These are phyloP conservation scores for Pseudomicrostroma phylloplanum DNA, from an alignment of 1,284 basidiomycete genomes.

Conservation along the genomic window DNA sequence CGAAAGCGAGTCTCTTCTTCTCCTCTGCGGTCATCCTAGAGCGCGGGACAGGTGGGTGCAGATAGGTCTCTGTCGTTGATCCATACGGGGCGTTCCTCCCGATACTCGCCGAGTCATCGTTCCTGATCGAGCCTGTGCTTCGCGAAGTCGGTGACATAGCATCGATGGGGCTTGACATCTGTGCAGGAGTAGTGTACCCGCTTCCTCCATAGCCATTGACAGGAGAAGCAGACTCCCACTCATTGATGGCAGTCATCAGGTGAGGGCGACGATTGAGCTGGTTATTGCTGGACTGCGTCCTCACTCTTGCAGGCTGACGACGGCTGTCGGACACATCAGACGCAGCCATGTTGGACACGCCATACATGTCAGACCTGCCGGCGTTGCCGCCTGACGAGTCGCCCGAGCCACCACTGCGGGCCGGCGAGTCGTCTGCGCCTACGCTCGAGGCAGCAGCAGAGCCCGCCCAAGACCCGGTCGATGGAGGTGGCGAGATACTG, in stretches of 20 bases:
- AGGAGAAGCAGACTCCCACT: conserved; percentile 27
- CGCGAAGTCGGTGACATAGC: background rate
- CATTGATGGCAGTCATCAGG: conserved; percentile 42
- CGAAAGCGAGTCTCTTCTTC: conserved; percentile 13
- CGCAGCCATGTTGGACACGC: background rate
- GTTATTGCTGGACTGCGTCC: background rate
- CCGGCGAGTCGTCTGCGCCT: background rate
- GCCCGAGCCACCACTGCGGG: background rate
- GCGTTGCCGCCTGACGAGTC: background rate
- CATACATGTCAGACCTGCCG: background rate
- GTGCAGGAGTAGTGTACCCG: background rate
- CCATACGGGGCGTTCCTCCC: conserved; percentile 42
- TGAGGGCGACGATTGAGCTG: conserved; percentile 17
- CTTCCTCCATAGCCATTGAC: background rate
- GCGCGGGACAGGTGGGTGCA: conserved; percentile 28
- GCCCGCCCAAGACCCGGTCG: background rate
- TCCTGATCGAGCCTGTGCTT: background rate
- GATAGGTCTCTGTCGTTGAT: conserved; percentile 20
- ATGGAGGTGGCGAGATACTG: conserved; percentile 1
- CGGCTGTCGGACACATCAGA: background rate
- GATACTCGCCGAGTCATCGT: conserved; percentile 20
- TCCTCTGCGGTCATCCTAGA: conserved; percentile 18
- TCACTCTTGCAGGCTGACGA: background rate
- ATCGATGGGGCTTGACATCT: background rate
- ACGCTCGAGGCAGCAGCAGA: background rate